A percentile compares a stretch with the other conserved stretches of the same genome.
These are phyloP conservation scores for Penstemon davidsonii DNA, from an alignment of 257 asterid species.

Conservation along the genomic window DNA sequence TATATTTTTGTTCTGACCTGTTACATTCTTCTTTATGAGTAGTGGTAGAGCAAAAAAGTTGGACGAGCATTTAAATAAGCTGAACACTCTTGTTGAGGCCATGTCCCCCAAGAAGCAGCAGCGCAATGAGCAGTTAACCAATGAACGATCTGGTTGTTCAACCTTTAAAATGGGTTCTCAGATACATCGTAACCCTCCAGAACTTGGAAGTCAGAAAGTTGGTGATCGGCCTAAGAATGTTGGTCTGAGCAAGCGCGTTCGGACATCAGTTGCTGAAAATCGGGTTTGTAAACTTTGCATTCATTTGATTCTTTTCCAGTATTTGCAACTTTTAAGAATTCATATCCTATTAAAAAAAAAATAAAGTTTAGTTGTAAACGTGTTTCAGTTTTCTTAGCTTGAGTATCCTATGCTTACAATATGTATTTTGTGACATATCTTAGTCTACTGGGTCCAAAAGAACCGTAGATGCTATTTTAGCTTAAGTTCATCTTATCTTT, in stretches of 20 bases:
- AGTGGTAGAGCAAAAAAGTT: conserved; percentile 82
- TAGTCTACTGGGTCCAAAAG: conserved; percentile 3
- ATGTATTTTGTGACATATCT: conserved; percentile 19
- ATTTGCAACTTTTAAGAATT: conserved; percentile 17
- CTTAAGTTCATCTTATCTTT: too few species aligned
- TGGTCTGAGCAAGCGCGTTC: conserved; percentile 74
- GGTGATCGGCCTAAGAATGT: conserved; percentile 85
- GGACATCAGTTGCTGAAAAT: conserved; percentile 81
- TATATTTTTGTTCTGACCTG: conserved; percentile 26
- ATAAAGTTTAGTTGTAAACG: conserved; percentile 7
- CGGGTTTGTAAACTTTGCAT: conserved; percentile 68
- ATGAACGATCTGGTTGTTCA: conserved; percentile 72
- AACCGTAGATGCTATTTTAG: not conserved
- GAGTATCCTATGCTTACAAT: not conserved
- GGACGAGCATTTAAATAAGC: conserved; percentile 68
- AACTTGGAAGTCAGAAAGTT: conserved; percentile 53
- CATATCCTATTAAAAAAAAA: not conserved
- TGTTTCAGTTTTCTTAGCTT: conserved; percentile 5
- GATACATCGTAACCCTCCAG: conserved; percentile 68
- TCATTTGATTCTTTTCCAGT: conserved; percentile 29
- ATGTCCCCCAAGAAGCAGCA: conserved; percentile 71
- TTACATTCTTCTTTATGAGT: conserved; percentile 35
- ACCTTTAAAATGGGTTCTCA: conserved; percentile 71
- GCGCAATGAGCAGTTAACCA: conserved; percentile 60
- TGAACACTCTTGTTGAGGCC: conserved; percentile 58